Evolutionary conservation across 805 yeast genomes (phyloP).

Genomic region (Phaffomyces antillensis): DNA sequence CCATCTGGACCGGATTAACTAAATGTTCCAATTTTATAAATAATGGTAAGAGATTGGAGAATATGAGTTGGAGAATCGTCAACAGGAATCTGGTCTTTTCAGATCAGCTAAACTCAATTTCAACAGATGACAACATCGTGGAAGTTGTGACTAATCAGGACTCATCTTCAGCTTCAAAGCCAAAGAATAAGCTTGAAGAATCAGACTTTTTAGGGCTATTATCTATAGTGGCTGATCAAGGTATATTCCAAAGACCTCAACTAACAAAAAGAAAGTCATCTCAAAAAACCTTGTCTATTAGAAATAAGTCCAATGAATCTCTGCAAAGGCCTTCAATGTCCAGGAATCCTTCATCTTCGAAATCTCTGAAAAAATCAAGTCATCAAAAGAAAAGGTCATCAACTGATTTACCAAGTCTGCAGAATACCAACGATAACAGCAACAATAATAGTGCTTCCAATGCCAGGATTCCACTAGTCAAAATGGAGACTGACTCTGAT

Average conservation of each 20-base stretch:
- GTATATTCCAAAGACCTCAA: constrained; percentile 14
- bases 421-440: not conserved
- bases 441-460: not conserved
- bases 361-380: constrained; percentile 16
- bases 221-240: constrained; percentile 22
- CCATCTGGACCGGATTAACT: constrained; percentile 34
- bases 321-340: constrained; percentile 14
- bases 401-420: constrained; percentile 11
- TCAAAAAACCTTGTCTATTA: constrained; percentile 8
- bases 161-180: constrained; percentile 5
- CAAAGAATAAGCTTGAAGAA: constrained; percentile 19
- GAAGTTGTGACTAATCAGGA: constrained; percentile 5
- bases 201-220: constrained; percentile 22
- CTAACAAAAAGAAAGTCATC: constrained; percentile 18
- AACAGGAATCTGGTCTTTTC: constrained; percentile 21
- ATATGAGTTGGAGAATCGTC: constrained; percentile 27
- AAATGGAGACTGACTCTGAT: constrained; percentile 17
- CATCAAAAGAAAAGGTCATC: constrained; percentile 11
- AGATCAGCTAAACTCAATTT: constrained; percentile 8
- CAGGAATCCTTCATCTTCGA: constrained; percentile 22
- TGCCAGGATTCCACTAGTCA: not conserved
- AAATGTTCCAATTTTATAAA: constrained; percentile 24
- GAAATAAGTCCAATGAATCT: constrained; percentile 10
- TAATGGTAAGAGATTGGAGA: constrained; percentile 24
- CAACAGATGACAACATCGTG: not conserved